These are phyloP conservation scores for Scutellaria galericulata DNA, from an alignment of 257 asterid species.

Conservation along the genomic window DNA sequence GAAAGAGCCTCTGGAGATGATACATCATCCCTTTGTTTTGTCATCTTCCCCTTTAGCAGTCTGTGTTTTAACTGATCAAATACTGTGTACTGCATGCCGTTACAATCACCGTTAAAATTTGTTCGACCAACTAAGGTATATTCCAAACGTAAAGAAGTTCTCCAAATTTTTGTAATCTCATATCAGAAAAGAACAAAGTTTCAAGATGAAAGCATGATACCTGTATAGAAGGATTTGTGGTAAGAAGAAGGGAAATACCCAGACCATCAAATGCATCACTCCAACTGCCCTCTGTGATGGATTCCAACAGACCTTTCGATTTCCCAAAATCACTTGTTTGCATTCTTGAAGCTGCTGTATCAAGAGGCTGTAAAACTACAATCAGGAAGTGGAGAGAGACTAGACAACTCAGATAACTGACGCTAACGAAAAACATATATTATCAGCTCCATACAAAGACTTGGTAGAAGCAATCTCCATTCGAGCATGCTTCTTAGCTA, in stretches of 20 bases:
- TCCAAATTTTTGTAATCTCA: background rate
- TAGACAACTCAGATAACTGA: no score
- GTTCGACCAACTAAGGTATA: conserved; percentile 3
- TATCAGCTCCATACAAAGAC: conserved; percentile 8
- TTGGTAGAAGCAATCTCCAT: background rate
- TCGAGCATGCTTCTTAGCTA: conserved; percentile 4
- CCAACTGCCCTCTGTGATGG: conserved; percentile 81
- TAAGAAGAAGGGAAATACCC: conserved; percentile 85
- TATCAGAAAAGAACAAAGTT: background rate
- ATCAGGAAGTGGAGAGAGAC: conserved; percentile 33
- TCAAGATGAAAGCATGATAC: conserved; percentile 33
- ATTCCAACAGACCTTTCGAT: conserved; percentile 83
- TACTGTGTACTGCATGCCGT: conserved; percentile 72
- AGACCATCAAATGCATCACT: conserved; percentile 88
- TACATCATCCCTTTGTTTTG: conserved; percentile 38
- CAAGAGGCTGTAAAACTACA: conserved; percentile 77
- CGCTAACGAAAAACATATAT: conserved; percentile 14
- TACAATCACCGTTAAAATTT: conserved; percentile 33
- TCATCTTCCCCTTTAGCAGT: conserved; percentile 53
- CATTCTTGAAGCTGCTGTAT: conserved; percentile 94
- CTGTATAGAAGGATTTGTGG: conserved; percentile 92
- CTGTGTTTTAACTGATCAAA: conserved; percentile 86
- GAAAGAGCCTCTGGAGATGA: conserved; percentile 75
- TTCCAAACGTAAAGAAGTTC: conserved; percentile 1
- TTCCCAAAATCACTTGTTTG: conserved; percentile 94